Evolutionary conservation across 2,329 filamentous ascomycete genomes (phyloP).

Genomic region (Fusarium lateritium): DNA sequence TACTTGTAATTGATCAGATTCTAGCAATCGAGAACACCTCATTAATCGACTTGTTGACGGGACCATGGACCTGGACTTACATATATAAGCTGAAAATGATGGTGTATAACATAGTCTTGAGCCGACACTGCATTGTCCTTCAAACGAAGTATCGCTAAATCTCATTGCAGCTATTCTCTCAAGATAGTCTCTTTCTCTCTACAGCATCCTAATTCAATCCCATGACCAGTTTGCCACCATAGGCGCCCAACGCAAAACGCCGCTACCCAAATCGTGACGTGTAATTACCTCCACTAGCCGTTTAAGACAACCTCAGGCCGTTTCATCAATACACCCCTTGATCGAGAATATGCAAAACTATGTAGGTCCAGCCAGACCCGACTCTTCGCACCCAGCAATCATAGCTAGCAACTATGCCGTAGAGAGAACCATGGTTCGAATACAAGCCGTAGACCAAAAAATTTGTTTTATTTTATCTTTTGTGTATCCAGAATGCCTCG

Average conservation of each 20-base stretch:
- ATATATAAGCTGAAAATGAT: background rate
- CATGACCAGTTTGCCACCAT: conserved; percentile 37
- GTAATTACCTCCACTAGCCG: conserved; percentile 10
- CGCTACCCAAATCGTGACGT: conserved; percentile 23
- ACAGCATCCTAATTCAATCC: conserved; percentile 11
- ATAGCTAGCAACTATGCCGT: background rate
- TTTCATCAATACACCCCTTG: conserved; percentile 10
- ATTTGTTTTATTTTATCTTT: conserved; percentile 32
- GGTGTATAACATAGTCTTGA: background rate
- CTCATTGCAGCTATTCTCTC: conserved; percentile 1
- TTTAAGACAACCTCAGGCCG: conserved; percentile 23
- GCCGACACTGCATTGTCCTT: background rate
- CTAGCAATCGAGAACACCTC: background rate
- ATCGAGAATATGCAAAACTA: background rate
- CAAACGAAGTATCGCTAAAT: background rate
- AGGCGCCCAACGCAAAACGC: conserved; percentile 19
- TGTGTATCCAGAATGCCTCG: conserved; percentile 32
- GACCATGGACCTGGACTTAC: background rate
- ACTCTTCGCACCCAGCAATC: background rate
- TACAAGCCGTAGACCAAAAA: conserved; percentile 4
- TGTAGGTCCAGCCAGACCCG: background rate
- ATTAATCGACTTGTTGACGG: background rate
- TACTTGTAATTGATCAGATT: background rate
- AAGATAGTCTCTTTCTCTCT: conserved; percentile 6
- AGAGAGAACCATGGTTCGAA: background rate